A percentile compares a stretch with the other conserved stretches of the same genome.
Conservation (phyloP, 2,329 filamentous ascomycete species). For the Chaetomium sp. region DNA sequence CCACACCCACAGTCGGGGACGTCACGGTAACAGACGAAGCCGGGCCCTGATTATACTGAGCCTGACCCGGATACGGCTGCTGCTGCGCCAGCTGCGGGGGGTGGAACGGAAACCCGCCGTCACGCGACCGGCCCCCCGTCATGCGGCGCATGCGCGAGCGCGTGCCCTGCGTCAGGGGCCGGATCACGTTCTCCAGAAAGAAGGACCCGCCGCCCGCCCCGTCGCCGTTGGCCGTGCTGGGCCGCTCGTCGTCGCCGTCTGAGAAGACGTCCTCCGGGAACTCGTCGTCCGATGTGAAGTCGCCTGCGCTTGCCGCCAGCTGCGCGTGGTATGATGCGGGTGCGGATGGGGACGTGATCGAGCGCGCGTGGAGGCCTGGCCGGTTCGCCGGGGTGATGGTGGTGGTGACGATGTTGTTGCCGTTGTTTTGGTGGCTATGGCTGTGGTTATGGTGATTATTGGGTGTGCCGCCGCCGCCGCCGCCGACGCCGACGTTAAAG, state of each 20-base stretch:
- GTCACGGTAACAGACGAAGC: background rate
- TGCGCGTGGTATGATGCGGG: conserved; percentile 57
- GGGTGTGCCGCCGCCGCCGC: background rate
- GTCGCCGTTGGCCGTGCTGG: conserved; percentile 43
- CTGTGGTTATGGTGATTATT: background rate
- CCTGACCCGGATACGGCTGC: background rate
- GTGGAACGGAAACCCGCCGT: conserved; percentile 32
- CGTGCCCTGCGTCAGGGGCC: conserved; percentile 59
- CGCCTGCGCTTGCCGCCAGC: conserved; percentile 45
- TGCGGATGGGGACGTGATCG: conserved; percentile 77
- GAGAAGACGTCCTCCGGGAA: conserved; percentile 68
- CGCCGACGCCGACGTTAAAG: conserved; percentile 44
- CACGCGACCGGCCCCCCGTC: conserved; percentile 56
- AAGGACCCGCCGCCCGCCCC: conserved; percentile 45
- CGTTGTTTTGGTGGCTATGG: conserved; percentile 9
- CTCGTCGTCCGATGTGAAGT: conserved; percentile 77
- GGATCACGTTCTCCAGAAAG: conserved; percentile 63
- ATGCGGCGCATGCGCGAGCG: conserved; percentile 62
- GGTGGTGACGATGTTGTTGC: conserved; percentile 5
- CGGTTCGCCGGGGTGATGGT: conserved; percentile 46
- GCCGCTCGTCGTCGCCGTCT: conserved; percentile 68
- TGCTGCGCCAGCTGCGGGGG: conserved; percentile 17
- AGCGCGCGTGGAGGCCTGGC: conserved; percentile 75
- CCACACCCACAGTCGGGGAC: background rate
- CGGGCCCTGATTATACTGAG: background rate